Base-by-base conservation (phyloP, 2,329 filamentous ascomycete genomes). In the Colletotrichum liaoningense region DNA sequence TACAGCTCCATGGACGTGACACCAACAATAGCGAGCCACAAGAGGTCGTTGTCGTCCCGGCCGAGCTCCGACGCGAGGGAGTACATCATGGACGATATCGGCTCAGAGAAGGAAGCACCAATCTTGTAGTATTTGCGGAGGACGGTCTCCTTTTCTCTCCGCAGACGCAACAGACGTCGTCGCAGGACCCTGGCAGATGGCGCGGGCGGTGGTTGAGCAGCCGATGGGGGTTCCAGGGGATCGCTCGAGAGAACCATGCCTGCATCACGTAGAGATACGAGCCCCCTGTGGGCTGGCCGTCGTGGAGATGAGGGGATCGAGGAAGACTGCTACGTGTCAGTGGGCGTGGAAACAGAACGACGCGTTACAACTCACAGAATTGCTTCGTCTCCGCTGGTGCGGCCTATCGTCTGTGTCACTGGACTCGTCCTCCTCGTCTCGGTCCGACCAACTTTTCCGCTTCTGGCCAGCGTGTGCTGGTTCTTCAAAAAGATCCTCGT, bases 21-120 rank as follows among this genome's bases (percentile, higher is more conserved):
- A 6, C 97, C 97, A 30, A 99, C 94, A 79, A 98, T 98, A 6
- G 95, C 92, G 72, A 98, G 89, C 97, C 97, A 99, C 16, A 99
- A 88, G 26, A 98, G 87, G 78, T 99, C 95, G 78, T 98, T 99
- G 82, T 98, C 96, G 86, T 98, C 97, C 66, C 95, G 93, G 75
- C 97, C 97, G 7, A 99, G 90, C 80, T 98, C 97, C 1, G 95
- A 98, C 1, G 96, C 97, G 16, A 99, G 88, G 0, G 95, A 97
- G 83, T 98, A 99, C 79, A 98, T 90, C 85, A 98, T 93, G 0
- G 95, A 97, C 0, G 95, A 97, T 68, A 98, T 94, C 1, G 97
- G 97, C 80, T 99, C 97, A 0, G 96, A 96, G 80, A 97, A 98
- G 2, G 95, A 97, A 3, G 94, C 93, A 54, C 97, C 97, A 35